Evolutionary conservation across 257 asterid genomes (phyloP), one percentile per base, ranked within the genome.

Genomic region (Jasminum sambac): DNA sequence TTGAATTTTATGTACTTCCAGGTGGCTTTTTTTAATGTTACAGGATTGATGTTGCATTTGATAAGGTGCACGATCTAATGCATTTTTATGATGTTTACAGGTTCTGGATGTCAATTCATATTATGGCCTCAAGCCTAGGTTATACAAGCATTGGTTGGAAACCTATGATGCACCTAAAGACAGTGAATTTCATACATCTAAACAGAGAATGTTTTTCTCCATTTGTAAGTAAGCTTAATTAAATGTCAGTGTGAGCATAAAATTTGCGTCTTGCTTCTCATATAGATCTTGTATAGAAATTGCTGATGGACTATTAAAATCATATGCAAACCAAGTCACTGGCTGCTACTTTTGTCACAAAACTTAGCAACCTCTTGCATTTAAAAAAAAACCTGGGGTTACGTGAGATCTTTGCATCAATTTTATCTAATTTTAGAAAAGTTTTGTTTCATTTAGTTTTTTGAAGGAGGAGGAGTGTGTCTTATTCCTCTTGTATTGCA

Each of bases 131-230:
- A 91, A 88, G 81, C 85, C 89, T 72, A 83, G 84, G 76, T 72
- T 94, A 73, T 83, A 81, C 80, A 82, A 88, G 80, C 96, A 91
- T 81, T 89, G 95, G 90, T 70, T 89, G 86, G 92, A 88, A 75
- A 75, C 71, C 70, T 88, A 76, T 74, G 77, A 70, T 66, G 83
- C 83, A 70, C 66, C 93, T 73, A 92, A 89, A 66, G 85, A 87
- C 81, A 74, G 73, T 71, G 89, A 94, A 66, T 87, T 85, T 72
- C 83, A 87, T 74, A 85, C 83, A 76, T 91, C 96, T 67, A 84
- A 65, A 48, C 88, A 82, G 80, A 79, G 77, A 75, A 73, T 78
- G 48, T 91, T 94, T 80, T 89, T 88, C 85, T 80, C 93, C 58
- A 66, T 94, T 12, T 94, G 98, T 93, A 75, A 90, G 97, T 84